A percentile compares a stretch with the other conserved stretches of the same genome.
Evolutionary conservation across 176 grass and related monocot genomes (phyloP).

Genomic region (Eragrostis nindensis): DNA sequence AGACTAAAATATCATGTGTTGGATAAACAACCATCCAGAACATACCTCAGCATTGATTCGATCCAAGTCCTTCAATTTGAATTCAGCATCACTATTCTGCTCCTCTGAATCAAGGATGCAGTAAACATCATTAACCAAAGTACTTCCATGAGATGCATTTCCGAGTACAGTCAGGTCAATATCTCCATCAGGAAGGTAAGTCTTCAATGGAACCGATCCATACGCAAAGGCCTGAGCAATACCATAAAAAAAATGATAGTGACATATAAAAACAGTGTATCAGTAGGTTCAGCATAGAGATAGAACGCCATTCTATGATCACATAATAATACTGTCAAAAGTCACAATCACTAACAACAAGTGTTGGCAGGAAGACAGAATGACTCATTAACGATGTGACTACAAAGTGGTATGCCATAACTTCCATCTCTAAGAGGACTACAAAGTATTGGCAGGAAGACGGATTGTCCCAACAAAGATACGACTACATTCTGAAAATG

Average conservation of each 20-base stretch:
- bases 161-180: constrained; percentile 83
- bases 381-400: neutral
- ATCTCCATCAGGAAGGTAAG: constrained; percentile 96
- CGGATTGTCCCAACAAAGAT: neutral
- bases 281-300: constrained; percentile 19
- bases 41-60: constrained; percentile 78
- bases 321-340: constrained; percentile 18
- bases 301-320: too few species aligned
- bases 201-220: constrained; percentile 94
- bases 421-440: constrained; percentile 20
- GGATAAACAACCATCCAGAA: constrained; percentile 14
- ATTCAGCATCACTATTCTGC: constrained; percentile 56
- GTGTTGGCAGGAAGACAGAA: neutral
- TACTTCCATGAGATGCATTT: constrained; percentile 50
- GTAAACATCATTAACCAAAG: constrained; percentile 57
- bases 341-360: constrained; percentile 23
- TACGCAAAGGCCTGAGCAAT: constrained; percentile 73
- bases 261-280: neutral
- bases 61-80: constrained; percentile 69
- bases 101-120: constrained; percentile 65
- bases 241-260: neutral
- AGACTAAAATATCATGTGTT: constrained; percentile 3
- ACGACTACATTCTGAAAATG: neutral
- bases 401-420: neutral
- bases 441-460: neutral